Evolutionary conservation across 1,284 basidiomycete species (phyloP), one percentile per base, ranked within the genome.

Genomic region (Heterobasidion irregulare): DNA sequence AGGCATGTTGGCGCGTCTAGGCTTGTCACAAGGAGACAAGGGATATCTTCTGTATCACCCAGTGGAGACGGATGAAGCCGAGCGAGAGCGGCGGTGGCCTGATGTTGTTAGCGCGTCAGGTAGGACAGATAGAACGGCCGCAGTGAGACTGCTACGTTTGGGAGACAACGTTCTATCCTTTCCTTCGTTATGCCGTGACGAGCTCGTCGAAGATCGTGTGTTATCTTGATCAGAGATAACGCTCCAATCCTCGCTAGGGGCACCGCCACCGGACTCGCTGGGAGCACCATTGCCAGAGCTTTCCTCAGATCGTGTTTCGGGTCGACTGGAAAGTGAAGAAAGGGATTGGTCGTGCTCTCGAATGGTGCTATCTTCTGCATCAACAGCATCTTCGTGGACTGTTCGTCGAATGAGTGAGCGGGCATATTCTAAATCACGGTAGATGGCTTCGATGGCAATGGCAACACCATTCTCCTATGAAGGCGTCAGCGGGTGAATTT

Each of bases 341-440:
- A 62, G 47, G 10, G 48, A 16, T 34, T 45, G 38, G 44, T 38
- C 55, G 16, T 59, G 61, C 47, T 69, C 75, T 52, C 75, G 77
- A 54, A 79, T 71, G 4, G 75, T 76, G 6, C 71, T 72, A 50
- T 76, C 70, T 57, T 81, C 79, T 33, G 72, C 69, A 46, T 72
- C 76, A 44, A 60, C 62, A 48, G 69, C 70, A 36, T 70, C 64
- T 6, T 76, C 66, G 8, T 69, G 64, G 8, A 65, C 65, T 26
- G 66, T 60, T 36, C 78, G 79, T 66, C 91, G 93, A 63, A 95
- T 83, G 55, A 94, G 70, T 2, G 86, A 86, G 45, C 86, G 82
- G 41, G 92, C 89, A 67, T 94, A 94, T 62, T 94, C 92, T 56
- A 97, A 71, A 66, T 97, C 94, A 45, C 94, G 84, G 66, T 97